Conservation (phyloP, 441 rosid species). For the Populus trichocarpa region DNA sequence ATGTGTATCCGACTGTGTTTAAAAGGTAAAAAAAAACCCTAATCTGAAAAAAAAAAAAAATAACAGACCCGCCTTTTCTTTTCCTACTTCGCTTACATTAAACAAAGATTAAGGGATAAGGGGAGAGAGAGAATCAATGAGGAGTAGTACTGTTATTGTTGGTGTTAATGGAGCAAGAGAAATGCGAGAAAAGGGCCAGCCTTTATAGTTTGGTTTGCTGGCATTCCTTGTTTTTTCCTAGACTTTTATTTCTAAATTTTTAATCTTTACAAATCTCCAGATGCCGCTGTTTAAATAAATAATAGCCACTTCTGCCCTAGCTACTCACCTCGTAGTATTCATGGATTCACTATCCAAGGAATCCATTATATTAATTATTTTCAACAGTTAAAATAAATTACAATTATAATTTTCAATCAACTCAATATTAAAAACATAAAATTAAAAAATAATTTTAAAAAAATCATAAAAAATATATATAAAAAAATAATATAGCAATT, state of each 20-base stretch:
- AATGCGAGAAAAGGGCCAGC: background rate
- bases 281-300: background rate
- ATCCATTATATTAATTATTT: no score
- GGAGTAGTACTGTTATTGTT: background rate
- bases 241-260: background rate
- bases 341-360: background rate
- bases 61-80: background rate
- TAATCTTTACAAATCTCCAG: background rate
- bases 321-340: background rate
- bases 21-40: slow-evolving; percentile 2
- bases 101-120: background rate
- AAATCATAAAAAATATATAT: no score
- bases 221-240: background rate
- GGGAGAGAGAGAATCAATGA: background rate
- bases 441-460: no score
- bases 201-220: slow-evolving; percentile 6
- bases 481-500: no score
- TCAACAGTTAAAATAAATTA: background rate
- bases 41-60: background rate
- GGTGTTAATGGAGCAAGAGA: background rate
- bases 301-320: background rate
- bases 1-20: background rate
- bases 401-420: no score
- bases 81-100: background rate
- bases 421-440: no score